phyloP scores from a whole-genome alignment of 345 rosid genomes.

The Brassica carinata region DNA sequence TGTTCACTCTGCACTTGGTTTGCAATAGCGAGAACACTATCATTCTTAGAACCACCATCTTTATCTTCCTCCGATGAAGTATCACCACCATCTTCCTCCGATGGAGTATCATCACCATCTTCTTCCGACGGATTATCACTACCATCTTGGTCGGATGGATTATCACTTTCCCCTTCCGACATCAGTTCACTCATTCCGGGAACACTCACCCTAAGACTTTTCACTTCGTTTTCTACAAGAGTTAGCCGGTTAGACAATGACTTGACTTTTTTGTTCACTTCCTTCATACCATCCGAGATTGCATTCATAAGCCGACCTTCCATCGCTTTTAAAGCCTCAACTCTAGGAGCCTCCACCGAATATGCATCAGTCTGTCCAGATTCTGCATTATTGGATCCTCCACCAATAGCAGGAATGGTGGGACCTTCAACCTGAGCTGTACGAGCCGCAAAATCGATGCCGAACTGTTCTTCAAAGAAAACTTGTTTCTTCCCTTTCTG shows the following conservation, averaged over 20 bases:
- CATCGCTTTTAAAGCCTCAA: not conserved
- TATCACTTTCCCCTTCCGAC: not conserved
- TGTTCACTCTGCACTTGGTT: not conserved
- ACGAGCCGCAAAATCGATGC: not conserved
- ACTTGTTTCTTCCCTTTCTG: not conserved
- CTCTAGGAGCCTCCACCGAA: not conserved
- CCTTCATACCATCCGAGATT: not conserved
- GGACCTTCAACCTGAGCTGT: not conserved
- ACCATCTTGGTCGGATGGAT: too few relatives aligned
- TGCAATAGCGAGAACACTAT: not conserved
- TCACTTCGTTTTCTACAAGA: not conserved
- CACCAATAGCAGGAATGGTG: not conserved
- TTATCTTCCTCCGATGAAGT: not conserved
- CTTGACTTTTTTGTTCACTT: not conserved
- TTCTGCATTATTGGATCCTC: not conserved
- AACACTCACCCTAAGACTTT: not conserved
- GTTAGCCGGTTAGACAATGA: not conserved
- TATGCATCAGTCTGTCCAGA: not conserved
- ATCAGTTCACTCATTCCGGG: too few relatives aligned
- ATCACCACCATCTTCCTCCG: not conserved
- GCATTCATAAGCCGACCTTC: not conserved
- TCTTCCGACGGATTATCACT: not conserved
- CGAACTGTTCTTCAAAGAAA: not conserved
- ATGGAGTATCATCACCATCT: not conserved
- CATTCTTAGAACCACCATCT: not conserved